Evolutionary conservation across 768 basidiomycete genomes (phyloP), one percentile per base, ranked within the genome.

Genomic region (Dentipellis sp.): DNA sequence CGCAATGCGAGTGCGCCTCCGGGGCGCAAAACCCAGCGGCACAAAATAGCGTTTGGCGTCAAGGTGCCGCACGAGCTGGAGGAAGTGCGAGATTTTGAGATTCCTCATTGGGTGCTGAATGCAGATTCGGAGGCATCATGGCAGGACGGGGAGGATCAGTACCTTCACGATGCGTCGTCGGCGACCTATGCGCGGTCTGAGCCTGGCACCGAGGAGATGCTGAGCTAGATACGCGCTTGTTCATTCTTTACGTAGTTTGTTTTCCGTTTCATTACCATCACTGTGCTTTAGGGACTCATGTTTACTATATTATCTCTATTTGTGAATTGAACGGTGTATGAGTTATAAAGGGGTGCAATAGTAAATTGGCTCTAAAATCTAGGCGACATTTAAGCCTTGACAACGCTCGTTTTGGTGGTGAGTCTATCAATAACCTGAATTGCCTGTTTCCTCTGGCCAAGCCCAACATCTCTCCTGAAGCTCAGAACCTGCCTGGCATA

Each of bases 41-140:
- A 79, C 59, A 68, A 77, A 42, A 75, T 72, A 14, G 81, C 84
- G 9, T 88, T 86, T 63, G 86, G 86, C 0, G 70, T 73, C 52
- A 62, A 56, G 54, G 29, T 51, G 50, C 50, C 34, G 57, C 56
- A 34, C 50, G 59, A 55, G 56, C 16, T 52, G 23, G 55, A 59
- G 50, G 56, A 59, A 23, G 63, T 63, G 16, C 53, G 58, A 36
- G 62, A 60, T 9, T 55, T 55, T 19, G 38, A 47, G 29, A 47
- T 55, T 17, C 55, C 48, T 8, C 16, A n/a, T n/a, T 50, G 57
- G 53, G 39, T 42, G 34, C 48, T 45, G 19, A 35, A n/a, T 35
- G 21, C 39, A 10, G 21, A n/a, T n/a, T 35, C 23, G 10, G 38
- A 17, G 10, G n/a, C 21, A 14, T 53, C 21, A 22, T 22, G 38